Evolutionary conservation across 768 basidiomycete species (phyloP).

Genomic region (Roridomyces roridus): DNA sequence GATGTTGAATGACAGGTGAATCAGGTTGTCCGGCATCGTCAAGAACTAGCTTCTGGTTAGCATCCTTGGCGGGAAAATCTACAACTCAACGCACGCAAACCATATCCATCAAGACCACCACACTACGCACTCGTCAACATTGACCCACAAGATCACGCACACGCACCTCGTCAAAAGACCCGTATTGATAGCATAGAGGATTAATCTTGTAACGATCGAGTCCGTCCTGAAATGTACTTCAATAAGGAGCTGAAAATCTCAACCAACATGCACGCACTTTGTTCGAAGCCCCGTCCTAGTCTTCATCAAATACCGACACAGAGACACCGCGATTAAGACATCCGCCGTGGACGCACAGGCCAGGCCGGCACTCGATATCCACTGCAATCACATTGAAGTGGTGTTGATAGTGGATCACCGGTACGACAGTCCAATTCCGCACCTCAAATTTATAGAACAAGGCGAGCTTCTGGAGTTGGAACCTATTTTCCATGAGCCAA

Average conservation of each 20-base stretch:
- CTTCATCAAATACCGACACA: no score
- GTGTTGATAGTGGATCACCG: neutral
- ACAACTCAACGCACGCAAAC: neutral
- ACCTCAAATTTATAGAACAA: conserved; percentile 7
- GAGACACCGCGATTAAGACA: conserved; percentile 3
- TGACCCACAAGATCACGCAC: neutral
- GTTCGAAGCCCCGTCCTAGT: no score
- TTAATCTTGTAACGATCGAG: no score
- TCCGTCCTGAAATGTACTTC: no score
- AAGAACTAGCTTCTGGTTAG: neutral
- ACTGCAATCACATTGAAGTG: neutral
- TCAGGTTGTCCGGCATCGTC: conserved; percentile 8
- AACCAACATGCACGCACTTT: no score
- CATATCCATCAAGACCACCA: conserved; percentile 9
- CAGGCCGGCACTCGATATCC: conserved; percentile 3
- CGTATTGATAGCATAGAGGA: no score
- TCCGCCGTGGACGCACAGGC: conserved; percentile 6
- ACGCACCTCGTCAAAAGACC: no score
- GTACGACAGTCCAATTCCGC: neutral
- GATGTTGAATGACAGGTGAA: no score
- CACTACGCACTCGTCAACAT: neutral
- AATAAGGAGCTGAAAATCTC: no score
- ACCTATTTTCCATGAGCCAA: no score
- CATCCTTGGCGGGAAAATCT: neutral
- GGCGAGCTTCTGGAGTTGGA: neutral